These are phyloP conservation scores for Hippophae gyantsensis DNA, from an alignment of 306 rosid species.

Conservation along the genomic window DNA sequence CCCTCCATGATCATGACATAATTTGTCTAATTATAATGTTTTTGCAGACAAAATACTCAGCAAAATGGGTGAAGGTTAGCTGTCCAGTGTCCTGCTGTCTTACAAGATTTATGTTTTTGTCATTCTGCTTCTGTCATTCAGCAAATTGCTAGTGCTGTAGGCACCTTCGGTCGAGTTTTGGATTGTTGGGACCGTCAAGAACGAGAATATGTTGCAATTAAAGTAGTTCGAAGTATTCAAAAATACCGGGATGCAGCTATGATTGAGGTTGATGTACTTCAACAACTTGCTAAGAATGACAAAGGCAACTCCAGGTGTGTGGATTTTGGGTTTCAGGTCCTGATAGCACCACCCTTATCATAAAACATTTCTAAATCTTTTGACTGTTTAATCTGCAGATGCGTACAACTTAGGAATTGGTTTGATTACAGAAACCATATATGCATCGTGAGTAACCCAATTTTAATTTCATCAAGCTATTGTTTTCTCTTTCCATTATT, in stretches of 20 bases:
- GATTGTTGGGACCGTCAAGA: slow-evolving; percentile 66
- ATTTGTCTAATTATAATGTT: too few relatives aligned
- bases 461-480: too few relatives aligned
- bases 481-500: too few relatives aligned
- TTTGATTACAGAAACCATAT: slow-evolving; percentile 86
- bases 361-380: slow-evolving; percentile 25
- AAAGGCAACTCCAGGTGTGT: slow-evolving; percentile 53
- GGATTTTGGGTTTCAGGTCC: too few relatives aligned
- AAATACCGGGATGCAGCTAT: slow-evolving; percentile 72
- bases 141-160: slow-evolving; percentile 22
- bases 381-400: slow-evolving; percentile 70
- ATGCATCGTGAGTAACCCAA: slow-evolving; percentile 61
- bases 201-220: slow-evolving; percentile 60
- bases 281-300: slow-evolving; percentile 59
- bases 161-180: slow-evolving; percentile 78
- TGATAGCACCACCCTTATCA: slow-evolving; percentile 12
- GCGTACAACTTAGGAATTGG: slow-evolving; percentile 95
- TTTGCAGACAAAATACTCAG: slow-evolving; percentile 62
- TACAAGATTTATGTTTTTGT: neutral
- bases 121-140: neutral
- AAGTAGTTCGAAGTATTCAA: slow-evolving; percentile 55
- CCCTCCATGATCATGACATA: too few relatives aligned
- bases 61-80: slow-evolving; percentile 80
- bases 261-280: slow-evolving; percentile 66
- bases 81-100: neutral